A percentile compares a stretch with the other conserved stretches of the same genome.
These are phyloP conservation scores for Talaromyces ruber DNA, from an alignment of 495 filamentous ascomycete genomes.

Conservation along the genomic window DNA sequence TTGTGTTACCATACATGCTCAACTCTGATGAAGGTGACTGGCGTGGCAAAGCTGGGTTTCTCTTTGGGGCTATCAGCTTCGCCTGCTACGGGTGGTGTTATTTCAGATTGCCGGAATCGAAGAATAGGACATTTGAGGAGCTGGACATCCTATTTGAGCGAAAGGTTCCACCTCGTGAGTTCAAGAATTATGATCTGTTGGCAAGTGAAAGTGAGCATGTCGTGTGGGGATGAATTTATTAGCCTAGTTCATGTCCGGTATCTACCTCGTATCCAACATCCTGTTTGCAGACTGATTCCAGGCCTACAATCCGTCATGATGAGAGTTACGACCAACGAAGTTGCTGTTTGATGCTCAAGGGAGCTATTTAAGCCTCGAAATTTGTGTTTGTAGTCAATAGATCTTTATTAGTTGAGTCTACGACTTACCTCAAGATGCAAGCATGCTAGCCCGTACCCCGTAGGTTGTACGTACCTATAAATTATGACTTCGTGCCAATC, in stretches of 20 bases:
- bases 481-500: not conserved
- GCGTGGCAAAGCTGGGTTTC: conserved; percentile 31
- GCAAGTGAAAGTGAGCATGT: not conserved
- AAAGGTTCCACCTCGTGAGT: conserved; percentile 31
- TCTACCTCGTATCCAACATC: not conserved
- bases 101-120: conserved; percentile 54
- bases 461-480: not conserved
- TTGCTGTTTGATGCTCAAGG: not conserved
- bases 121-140: conserved; percentile 53
- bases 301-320: not conserved
- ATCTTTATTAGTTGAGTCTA: not conserved
- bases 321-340: not conserved
- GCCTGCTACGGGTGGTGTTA: conserved; percentile 36
- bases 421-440: not conserved
- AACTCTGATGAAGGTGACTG: conserved; percentile 31
- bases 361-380: not conserved
- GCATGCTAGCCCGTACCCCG: not conserved
- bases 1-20: conserved; percentile 27
- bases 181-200: conserved; percentile 11
- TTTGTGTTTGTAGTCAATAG: not conserved
- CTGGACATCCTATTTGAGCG: conserved; percentile 42
- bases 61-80: conserved; percentile 43
- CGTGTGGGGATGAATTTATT: not conserved
- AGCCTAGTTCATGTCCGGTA: not conserved
- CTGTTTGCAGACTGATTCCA: not conserved